Base-by-base conservation (phyloP, 148 eudicot genomes). In the Nyssa sinensis region DNA sequence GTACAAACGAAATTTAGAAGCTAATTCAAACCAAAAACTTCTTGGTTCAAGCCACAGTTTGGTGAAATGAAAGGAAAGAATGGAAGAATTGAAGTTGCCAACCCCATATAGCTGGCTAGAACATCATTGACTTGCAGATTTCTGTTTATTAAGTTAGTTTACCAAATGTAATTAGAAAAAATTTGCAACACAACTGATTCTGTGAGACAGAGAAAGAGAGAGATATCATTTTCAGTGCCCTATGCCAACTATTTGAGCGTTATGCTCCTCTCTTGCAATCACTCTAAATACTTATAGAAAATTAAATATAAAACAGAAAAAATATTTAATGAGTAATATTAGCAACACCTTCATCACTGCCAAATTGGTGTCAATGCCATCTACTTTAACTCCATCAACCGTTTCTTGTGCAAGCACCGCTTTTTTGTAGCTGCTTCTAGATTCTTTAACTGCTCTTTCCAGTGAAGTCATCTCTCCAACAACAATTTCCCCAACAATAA, bases 351-450 rank as follows among this genome's bases (percentile, higher is more conserved):
- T 86, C 92, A 92, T 89, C 63, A 94, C 90, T 58, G 91, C 97
- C 84, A 94, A 77, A 68, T 94, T 94, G 72, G 97, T 94, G 75
- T 94, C 98, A 70, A 94, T 80, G 21, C 96, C 98, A 72, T 94
- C 96, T 16, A 92, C 96, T 89, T 92, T 94, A 37, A 90, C 98
- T 58, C 96, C 98, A 80, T 92, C 91, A 41, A 94, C 88, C 14
- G 98, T 81, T 76, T 90, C 91, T 84, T 92, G 89, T 25, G 98
- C 98, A 75, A 79, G 66, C 59, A 81, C 91, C 74, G 88, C 92
- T 71, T 86, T 92, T 75, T 86, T 88, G 72, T 94, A 87, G 83
- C 85, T 90, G 75, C 84, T 88, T 85, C 90, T 87, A 72, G 94
- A 88, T 83, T 94, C 94, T 80, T 82, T 83, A 67, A 94, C 88